A percentile compares a stretch with the other conserved stretches of the same genome.
Evolutionary conservation across 768 basidiomycete genomes (phyloP).

Genomic region (Boletus edulis): DNA sequence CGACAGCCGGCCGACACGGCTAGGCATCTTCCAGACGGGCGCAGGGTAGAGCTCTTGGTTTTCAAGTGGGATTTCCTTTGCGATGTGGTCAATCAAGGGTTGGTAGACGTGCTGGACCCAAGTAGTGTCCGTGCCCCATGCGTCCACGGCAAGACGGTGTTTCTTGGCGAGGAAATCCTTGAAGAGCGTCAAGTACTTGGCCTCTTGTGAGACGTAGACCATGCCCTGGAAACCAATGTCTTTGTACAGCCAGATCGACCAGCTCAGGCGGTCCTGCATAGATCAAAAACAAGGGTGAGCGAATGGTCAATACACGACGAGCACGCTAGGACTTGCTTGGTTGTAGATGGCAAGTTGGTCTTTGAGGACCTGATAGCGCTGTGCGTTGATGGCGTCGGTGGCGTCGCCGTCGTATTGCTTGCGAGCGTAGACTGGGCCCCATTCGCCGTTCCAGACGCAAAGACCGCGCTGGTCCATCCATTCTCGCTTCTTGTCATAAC

Average conservation of each 20-base stretch:
- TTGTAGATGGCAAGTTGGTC: conserved; percentile 76
- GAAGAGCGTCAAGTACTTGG: conserved; percentile 72
- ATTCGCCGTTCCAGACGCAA: conserved; percentile 81
- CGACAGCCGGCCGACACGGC: conserved; percentile 55
- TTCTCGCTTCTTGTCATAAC: conserved; percentile 70
- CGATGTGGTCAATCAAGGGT: conserved; percentile 62
- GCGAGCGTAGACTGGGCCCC: conserved; percentile 79
- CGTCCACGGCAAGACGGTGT: conserved; percentile 71
- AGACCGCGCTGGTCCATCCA: conserved; percentile 70
- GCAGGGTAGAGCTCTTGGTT: conserved; percentile 58
- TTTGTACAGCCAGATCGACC: conserved; percentile 90
- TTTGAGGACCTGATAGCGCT: conserved; percentile 61
- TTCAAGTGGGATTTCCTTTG: conserved; percentile 49
- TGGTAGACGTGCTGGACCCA: conserved; percentile 57
- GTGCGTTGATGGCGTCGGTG: conserved; percentile 65
- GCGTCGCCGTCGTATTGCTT: conserved; percentile 53
- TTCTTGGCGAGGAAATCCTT: conserved; percentile 72
- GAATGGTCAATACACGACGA: no score
- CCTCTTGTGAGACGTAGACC: conserved; percentile 67
- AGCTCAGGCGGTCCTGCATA: conserved; percentile 57
- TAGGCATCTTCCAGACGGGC: conserved; percentile 60
- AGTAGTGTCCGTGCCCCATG: conserved; percentile 71
- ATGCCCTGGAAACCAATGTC: conserved; percentile 87
- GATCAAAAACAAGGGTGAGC: no score
- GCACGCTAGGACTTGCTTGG: conserved; percentile 20